Evolutionary conservation across 345 rosid species (phyloP), one percentile per base, ranked within the genome.

Genomic region (Laguncularia racemosa): DNA sequence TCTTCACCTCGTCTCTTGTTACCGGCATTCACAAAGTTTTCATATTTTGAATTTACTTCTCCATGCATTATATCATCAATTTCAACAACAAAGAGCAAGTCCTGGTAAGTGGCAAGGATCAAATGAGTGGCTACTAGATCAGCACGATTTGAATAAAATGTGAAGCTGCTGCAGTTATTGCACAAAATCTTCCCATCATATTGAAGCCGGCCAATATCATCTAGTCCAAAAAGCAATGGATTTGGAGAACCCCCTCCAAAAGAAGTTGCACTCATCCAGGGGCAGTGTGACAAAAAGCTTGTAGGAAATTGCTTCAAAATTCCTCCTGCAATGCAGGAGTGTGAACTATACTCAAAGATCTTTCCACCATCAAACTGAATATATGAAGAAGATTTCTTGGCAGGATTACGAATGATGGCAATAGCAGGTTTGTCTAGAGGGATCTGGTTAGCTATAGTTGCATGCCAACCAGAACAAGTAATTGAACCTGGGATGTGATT

Each of bases 291-390:
- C 40, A 76, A 69, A 73, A 93, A 83, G 66, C 67, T 57, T 46
- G 64, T 11, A 56, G 57, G 71, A 70, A 61, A 68, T 57, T 70
- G 57, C 55, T 71, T 70, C 33, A 52, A 54, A 68, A 70, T 66
- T 55, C 73, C 70, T 76, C 81, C 79, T 47, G 44, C 57, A 55
- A 76, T 46, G 48, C 86, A 90, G 26, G 69, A 52, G 56, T 70
- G 75, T 50, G 88, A 73, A 16, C 75, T 53, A 65, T 87, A 87
- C 61, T 75, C 80, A 44, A 58, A 53, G 53, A 85, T 62, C 61
- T 73, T 79, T 60, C 99, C 99, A 66, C 89, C 90, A 60, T 80
- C 83, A 78, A 83, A 82, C 78, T 93, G 97, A 62, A 89, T 70
- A 74, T 83, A 79, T 62, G 96, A 86, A 15, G 97, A 84, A 61